A percentile compares a stretch with the other conserved stretches of the same genome.
Evolutionary conservation across 305 asterid species (phyloP).

Genomic region (Fraxinus nigra): DNA sequence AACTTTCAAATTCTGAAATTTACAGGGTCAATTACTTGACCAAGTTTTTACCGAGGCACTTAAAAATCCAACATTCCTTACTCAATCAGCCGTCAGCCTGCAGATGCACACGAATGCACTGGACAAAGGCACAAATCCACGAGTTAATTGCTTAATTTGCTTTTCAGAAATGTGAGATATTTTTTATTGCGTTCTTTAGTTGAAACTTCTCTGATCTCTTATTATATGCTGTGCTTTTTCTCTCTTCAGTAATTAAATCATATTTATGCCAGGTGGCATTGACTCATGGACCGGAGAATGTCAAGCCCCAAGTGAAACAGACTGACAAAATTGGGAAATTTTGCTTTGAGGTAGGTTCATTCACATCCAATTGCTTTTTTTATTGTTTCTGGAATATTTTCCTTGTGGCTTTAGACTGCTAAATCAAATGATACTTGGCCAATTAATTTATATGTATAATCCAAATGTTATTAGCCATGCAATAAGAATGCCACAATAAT

Average conservation of each 20-base stretch:
- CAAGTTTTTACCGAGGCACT: not conserved
- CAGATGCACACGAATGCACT: not conserved
- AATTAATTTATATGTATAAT: not conserved
- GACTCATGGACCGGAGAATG: constrained; percentile 92
- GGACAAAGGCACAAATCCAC: not conserved
- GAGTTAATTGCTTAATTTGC: not conserved
- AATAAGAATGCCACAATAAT: not conserved
- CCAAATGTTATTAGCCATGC: not conserved
- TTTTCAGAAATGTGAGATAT: constrained; percentile 9
- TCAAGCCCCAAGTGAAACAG: constrained; percentile 80
- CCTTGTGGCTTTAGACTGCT: constrained; percentile 8
- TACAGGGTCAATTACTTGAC: not conserved
- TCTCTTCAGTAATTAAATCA: constrained; percentile 23
- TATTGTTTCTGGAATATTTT: constrained; percentile 19
- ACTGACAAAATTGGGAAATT: constrained; percentile 72
- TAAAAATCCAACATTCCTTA: not conserved
- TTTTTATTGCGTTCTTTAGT: not conserved
- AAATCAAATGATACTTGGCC: not conserved
- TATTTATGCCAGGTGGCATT: constrained; percentile 69
- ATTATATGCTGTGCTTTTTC: constrained; percentile 16
- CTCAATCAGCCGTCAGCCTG: not conserved
- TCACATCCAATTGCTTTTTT: constrained; percentile 8
- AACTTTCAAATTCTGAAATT: not conserved
- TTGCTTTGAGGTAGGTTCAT: constrained; percentile 80
- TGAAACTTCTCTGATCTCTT: constrained; percentile 12